These are phyloP conservation scores for Ilyonectria robusta DNA, from an alignment of 2,329 filamentous ascomycete genomes.

Conservation along the genomic window DNA sequence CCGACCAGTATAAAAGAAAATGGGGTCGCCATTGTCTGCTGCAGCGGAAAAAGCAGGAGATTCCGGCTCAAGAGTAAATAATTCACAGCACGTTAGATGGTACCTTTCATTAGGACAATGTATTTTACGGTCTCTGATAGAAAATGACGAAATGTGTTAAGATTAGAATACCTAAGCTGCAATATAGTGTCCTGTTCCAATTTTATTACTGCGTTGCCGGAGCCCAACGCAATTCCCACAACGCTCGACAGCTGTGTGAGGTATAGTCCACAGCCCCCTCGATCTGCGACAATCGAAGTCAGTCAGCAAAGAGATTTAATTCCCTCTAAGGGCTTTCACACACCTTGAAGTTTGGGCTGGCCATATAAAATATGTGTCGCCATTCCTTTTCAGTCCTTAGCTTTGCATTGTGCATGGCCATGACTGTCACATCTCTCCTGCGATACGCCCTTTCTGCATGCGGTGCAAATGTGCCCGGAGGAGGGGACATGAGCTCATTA, in stretches of 20 bases:
- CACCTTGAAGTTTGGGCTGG: constrained; percentile 23
- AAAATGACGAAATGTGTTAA: constrained; percentile 14
- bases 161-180: constrained; percentile 10
- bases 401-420: constrained; percentile 44
- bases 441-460: constrained; percentile 38
- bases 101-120: neutral
- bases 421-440: constrained; percentile 40
- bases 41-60: constrained; percentile 61
- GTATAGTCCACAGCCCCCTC: constrained; percentile 14
- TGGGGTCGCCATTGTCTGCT: constrained; percentile 94
- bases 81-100: neutral
- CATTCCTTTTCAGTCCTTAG: constrained; percentile 34
- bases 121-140: constrained; percentile 1
- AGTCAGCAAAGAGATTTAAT: neutral
- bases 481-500: constrained; percentile 38
- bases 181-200: constrained; percentile 14
- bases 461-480: constrained; percentile 24
- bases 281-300: constrained; percentile 3
- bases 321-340: neutral
- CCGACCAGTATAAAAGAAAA: constrained; percentile 77
- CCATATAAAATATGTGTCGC: constrained; percentile 23
- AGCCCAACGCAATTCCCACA: constrained; percentile 30
- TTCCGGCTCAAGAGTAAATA: constrained; percentile 2
- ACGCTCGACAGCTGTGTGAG: constrained; percentile 37
- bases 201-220: neutral